Conservation (phyloP, 2,329 filamentous ascomycete species). For the Monilinia vaccinii-corymbosi region DNA sequence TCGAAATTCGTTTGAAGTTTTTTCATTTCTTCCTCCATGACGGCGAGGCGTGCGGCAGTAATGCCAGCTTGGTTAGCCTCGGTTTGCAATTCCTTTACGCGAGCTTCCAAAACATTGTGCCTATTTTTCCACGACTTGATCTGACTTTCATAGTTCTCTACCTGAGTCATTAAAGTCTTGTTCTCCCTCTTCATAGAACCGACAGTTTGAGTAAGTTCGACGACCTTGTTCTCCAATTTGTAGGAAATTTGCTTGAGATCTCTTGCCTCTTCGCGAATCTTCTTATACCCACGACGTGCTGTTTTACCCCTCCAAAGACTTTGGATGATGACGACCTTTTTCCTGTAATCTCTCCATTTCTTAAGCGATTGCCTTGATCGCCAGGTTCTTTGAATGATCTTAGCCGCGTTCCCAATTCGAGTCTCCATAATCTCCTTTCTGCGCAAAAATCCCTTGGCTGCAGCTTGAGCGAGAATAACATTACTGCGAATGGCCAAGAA, state of each 20-base stretch:
- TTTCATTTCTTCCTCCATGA: conserved; percentile 93
- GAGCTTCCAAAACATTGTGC: conserved; percentile 79
- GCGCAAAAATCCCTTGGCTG: conserved; percentile 84
- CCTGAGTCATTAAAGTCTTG: conserved; percentile 76
- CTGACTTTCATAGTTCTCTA: conserved; percentile 93
- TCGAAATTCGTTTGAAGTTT: conserved; percentile 83
- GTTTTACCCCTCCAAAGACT: conserved; percentile 82
- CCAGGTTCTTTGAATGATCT: conserved; percentile 86
- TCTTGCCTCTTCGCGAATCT: conserved; percentile 83
- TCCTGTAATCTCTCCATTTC: conserved; percentile 80
- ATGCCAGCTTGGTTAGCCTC: conserved; percentile 98
- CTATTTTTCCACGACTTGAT: conserved; percentile 93
- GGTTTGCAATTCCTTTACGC: conserved; percentile 87
- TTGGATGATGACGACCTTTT: conserved; percentile 82
- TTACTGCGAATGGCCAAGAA: conserved; percentile 74
- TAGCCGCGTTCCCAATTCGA: conserved; percentile 81
- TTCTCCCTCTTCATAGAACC: conserved; percentile 92
- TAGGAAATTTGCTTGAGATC: conserved; percentile 99
- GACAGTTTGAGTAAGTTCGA: conserved; percentile 90
- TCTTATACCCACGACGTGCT: conserved; percentile 82
- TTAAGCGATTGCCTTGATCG: conserved; percentile 69
- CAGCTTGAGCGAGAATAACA: conserved; percentile 79
- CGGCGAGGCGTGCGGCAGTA: conserved; percentile 77
- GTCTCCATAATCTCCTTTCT: conserved; percentile 91
- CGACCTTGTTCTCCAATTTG: conserved; percentile 98